A percentile compares a stretch with the other conserved stretches of the same genome.
Conservation (phyloP, 108 stramenopile species). For the Pseudonitzschia delicatissima region DNA sequence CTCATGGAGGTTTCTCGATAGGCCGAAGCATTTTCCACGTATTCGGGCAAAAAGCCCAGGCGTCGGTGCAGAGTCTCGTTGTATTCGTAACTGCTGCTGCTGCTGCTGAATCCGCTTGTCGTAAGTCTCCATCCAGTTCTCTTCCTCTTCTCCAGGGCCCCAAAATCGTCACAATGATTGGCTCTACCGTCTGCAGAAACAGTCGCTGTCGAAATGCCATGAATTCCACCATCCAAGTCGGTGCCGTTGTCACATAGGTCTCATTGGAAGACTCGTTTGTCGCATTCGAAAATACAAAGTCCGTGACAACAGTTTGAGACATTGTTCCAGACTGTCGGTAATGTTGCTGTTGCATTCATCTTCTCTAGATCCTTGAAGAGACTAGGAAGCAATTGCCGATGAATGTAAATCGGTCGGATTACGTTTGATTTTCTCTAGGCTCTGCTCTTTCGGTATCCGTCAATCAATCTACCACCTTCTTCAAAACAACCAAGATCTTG, state of each 20-base stretch:
- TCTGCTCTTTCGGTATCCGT: too few relatives aligned
- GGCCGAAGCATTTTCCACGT: slow-evolving; percentile 56
- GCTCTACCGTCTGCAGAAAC: slow-evolving; percentile 69
- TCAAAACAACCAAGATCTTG: too few relatives aligned
- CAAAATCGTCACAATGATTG: slow-evolving; percentile 62
- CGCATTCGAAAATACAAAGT: not conserved
- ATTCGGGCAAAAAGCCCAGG: slow-evolving; percentile 68
- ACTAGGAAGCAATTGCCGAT: too few relatives aligned
- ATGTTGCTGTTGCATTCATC: not conserved
- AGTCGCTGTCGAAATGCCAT: slow-evolving; percentile 59
- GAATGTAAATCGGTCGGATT: too few relatives aligned
- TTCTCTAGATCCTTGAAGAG: not conserved
- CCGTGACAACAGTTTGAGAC: not conserved
- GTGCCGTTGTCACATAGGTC: slow-evolving; percentile 14
- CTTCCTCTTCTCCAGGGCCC: slow-evolving; percentile 52
- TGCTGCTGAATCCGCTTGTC: not conserved
- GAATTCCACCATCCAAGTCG: slow-evolving; percentile 69
- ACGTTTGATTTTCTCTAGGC: too few relatives aligned
- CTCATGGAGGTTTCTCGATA: slow-evolving; percentile 71
- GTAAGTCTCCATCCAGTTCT: not conserved
- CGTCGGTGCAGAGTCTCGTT: slow-evolving; percentile 48
- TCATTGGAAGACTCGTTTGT: not conserved
- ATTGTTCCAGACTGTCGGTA: not conserved
- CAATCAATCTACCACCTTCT: too few relatives aligned
- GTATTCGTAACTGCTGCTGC: not conserved